phyloP scores from a whole-genome alignment of 345 rosid species.

The Aurinia saxatilis region DNA sequence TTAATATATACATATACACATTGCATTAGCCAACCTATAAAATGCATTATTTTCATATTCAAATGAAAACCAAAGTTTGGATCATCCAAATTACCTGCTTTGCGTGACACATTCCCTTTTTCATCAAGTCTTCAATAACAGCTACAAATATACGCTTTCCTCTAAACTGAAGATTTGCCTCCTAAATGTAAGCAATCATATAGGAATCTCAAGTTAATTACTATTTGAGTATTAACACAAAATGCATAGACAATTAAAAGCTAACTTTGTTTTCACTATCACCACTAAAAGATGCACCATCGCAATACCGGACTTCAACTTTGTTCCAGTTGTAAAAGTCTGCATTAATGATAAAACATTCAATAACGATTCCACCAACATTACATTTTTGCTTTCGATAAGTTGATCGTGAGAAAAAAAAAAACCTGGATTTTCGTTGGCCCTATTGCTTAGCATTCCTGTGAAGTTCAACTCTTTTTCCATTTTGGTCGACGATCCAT shows the following conservation, averaged over 20 bases:
- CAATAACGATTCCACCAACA: background rate
- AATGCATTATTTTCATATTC: too few relatives aligned
- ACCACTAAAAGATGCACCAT: too few relatives aligned
- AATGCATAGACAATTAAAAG: background rate
- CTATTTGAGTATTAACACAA: too few relatives aligned
- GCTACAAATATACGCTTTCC: conserved; percentile 82
- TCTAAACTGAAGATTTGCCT: conserved; percentile 69
- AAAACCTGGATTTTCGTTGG: conserved; percentile 70
- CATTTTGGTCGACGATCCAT: conserved; percentile 86
- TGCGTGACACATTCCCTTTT: conserved; percentile 59
- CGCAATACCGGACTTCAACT: conserved; percentile 79
- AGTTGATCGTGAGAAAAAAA: too few relatives aligned
- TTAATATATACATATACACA: too few relatives aligned
- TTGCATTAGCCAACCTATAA: background rate
- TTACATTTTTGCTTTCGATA: background rate
- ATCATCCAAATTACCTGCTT: conserved; percentile 34
- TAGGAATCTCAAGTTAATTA: too few relatives aligned
- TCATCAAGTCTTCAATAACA: conserved; percentile 66
- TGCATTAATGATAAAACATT: conserved; percentile 2
- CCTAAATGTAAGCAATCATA: conserved; percentile 37
- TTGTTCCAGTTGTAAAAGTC: conserved; percentile 97
- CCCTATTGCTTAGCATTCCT: conserved; percentile 70
- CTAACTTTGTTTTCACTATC: conserved; percentile 65
- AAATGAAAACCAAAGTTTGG: background rate
- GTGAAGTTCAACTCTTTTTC: too few relatives aligned